Base-by-base conservation (phyloP, 495 filamentous ascomycete species). In the Evernia prunastri region DNA sequence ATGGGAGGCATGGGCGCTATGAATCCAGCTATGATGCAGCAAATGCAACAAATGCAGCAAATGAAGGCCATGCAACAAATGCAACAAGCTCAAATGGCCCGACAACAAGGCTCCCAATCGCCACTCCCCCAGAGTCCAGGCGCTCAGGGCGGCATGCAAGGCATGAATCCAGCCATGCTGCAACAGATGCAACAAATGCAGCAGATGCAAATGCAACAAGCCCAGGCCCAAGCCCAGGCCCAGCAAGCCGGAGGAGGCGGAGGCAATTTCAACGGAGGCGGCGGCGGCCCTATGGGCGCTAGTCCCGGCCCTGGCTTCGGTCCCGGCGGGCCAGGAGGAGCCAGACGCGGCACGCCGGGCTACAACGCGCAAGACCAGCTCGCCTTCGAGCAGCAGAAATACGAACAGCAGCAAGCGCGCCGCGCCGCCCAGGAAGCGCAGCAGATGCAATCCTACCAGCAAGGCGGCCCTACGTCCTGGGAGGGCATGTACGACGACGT, bases 401-500 rank as follows among this genome's bases (percentile, higher is more conserved):
- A 92, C 72, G 87, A 89, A 63, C 86, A 86, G 63, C 89, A 89
- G 73, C 85, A 88, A 71, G 82, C 79, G 58, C 81, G 76, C 59
- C 78, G 80, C 25, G 78, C 72, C 12, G 80, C 75, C 63, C 79
- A 77, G 53, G 79, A 78, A 10, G 80, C 79, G 56, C 76, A 83
- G 71, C 75, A 82, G 68, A 58, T 72, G 62, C 64, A 70, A 63
- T 59, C 69, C 67, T 60, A 74, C 64, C 67, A 54, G 51, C 51
- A 68, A 40, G 83, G 82, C 45, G 81, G 81, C 6, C 87, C 88
- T 31, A 92, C 89, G 29, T 91, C 87, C 29, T 97, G 94, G 93
- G 94, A 98, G 74, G 94, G 94, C 61, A 98, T 98, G 94, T 98
- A 98, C 74, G 94, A 98, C 72, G 94, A 97, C 72, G 91, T 96